Evolutionary conservation across 129 eudicot species (phyloP), one percentile per base, ranked within the genome.

Genomic region (Flaveria trinervia): DNA sequence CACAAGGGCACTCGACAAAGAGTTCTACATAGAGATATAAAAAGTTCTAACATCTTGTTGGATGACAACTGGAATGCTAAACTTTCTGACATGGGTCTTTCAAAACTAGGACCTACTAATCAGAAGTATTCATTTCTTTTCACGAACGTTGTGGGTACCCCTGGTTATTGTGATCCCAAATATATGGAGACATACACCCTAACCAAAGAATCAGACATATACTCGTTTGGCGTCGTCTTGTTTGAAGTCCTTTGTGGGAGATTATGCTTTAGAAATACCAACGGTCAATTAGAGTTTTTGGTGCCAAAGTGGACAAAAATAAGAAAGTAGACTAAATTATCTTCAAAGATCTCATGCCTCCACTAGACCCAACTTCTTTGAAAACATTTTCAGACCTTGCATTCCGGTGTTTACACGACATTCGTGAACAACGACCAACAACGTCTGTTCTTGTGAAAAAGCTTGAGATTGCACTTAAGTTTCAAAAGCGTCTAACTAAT

Each of bases 21-120:
- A n/a, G 28, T 39, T 39, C 23, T 66, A 5, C 71, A 66, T 16
- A 17, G 71, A 62, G 68, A 62, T 28, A 13, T 61, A 25, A 62
- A 62, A 62, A 62, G 68, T 28, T 43, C 68, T 10, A 62, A 62
- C 68, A 62, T 62, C 68, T 3, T 62, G 1, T 2, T 62, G 28
- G 43, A 62, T 28, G 44, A 66, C 2, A 39, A 36, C 4, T 66
- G 71, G 71, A 66, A 66, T 43, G 54, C 72, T 9, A 67, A 67
- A 43, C 9, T 67, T 67, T 36, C 50, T 67, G 72, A 67, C 54
- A 2, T 67, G 72, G 72, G 72, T 9, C 72, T 67, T 9, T 67
- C 72, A n/a, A 67, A 67, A 67, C 0, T 67, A 18, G 72, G 72
- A 1, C 72, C 33, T 1, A 54, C 72, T 43, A 67, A 67, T 43